Conservation (phyloP, 257 asterid species). For the Fraxinus pennsylvanica region DNA sequence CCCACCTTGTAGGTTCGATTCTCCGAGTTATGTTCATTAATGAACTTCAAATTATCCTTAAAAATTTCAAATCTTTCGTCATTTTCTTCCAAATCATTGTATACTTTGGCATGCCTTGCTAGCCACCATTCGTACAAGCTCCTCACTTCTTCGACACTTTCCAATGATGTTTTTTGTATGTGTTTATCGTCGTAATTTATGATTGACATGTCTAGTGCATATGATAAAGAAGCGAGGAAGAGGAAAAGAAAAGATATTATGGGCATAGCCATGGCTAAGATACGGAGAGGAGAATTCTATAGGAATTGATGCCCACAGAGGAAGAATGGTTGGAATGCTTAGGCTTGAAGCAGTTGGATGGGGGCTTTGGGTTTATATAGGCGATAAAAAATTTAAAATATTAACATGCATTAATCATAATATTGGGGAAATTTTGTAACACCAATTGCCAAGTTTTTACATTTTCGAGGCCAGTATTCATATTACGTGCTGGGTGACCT, state of each 20-base stretch:
- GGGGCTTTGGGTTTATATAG: slow-evolving; percentile 27
- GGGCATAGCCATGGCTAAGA: slow-evolving; percentile 52
- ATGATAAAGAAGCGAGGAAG: slow-evolving; percentile 35
- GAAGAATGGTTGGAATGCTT: slow-evolving; percentile 25
- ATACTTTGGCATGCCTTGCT: slow-evolving; percentile 58
- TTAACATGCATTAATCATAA: background rate
- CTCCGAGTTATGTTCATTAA: slow-evolving; percentile 56
- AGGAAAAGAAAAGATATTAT: slow-evolving; percentile 33
- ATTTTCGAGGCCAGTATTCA: background rate
- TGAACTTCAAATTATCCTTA: slow-evolving; percentile 65
- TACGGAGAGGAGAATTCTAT: background rate
- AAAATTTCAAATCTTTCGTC: slow-evolving; percentile 60
- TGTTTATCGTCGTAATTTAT: slow-evolving; percentile 22
- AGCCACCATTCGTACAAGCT: slow-evolving; percentile 59
- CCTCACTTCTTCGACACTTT: slow-evolving; percentile 43
- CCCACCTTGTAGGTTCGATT: slow-evolving; percentile 69
- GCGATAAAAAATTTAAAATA: background rate
- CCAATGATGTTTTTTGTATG: background rate
- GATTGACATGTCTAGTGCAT: slow-evolving; percentile 34
- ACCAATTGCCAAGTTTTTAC: background rate
- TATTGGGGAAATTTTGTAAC: background rate
- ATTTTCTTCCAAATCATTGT: slow-evolving; percentile 63
- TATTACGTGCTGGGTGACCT: background rate
- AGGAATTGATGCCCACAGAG: background rate
- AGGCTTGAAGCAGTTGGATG: slow-evolving; percentile 36